A percentile compares a stretch with the other conserved stretches of the same genome.
Evolutionary conservation across 495 filamentous ascomycete genomes (phyloP).

Genomic region (Podospora didyma): DNA sequence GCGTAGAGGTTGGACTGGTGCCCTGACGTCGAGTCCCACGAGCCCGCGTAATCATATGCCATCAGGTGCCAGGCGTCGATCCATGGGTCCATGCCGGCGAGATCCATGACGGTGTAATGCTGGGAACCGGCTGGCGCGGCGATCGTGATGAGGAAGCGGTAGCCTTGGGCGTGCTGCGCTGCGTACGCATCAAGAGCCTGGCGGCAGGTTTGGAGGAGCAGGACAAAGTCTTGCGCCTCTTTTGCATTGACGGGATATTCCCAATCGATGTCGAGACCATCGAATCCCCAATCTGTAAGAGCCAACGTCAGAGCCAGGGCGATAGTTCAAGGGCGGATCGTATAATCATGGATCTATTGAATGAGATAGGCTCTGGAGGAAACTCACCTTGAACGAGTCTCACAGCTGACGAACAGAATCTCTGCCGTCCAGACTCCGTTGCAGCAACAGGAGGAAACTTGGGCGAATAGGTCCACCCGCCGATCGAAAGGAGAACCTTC

Average conservation of each 20-base stretch:
- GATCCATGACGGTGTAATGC: conserved; percentile 65
- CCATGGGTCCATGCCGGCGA: conserved; percentile 65
- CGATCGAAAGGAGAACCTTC: conserved; percentile 81
- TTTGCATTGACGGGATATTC: conserved; percentile 53
- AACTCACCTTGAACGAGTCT: conserved; percentile 49
- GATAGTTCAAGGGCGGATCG: no score
- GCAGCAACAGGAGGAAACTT: conserved; percentile 69
- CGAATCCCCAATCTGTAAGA: conserved; percentile 49
- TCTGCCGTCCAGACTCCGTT: conserved; percentile 48
- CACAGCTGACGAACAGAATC: conserved; percentile 63
- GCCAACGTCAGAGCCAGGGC: background rate
- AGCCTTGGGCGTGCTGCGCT: conserved; percentile 38
- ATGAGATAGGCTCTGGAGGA: background rate
- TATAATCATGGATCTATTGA: no score
- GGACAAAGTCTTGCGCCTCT: conserved; percentile 67
- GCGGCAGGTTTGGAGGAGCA: conserved; percentile 63
- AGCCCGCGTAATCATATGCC: conserved; percentile 71
- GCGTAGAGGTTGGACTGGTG: conserved; percentile 73
- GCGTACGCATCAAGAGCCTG: conserved; percentile 62
- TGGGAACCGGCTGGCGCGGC: conserved; percentile 57
- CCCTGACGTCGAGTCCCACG: conserved; percentile 64
- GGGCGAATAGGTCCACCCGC: conserved; percentile 83
- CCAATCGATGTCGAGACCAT: conserved; percentile 61
- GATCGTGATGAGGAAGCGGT: conserved; percentile 71
- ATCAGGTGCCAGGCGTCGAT: conserved; percentile 88